These are phyloP conservation scores for Trapa incisa DNA, from an alignment of 345 rosid species.

Conservation along the genomic window DNA sequence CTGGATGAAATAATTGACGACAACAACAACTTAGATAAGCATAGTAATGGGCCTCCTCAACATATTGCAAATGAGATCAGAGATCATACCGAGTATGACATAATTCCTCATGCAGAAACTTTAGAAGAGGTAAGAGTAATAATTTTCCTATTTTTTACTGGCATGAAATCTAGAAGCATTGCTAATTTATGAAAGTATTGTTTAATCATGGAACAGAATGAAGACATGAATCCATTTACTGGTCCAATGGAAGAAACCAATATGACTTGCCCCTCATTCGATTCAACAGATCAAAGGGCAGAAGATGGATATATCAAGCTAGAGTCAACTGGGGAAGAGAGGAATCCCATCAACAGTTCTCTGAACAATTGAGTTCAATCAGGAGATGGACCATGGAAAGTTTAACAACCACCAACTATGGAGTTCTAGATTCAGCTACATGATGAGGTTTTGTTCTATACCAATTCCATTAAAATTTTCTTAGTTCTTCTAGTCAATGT, in stretches of 20 bases:
- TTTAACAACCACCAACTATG: not conserved
- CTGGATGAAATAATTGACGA: not conserved
- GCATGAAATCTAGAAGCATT: not conserved
- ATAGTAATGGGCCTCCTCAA: not conserved
- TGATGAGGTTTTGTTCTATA: not conserved
- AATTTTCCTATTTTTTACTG: not conserved
- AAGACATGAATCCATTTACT: not conserved
- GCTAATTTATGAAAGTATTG: not conserved
- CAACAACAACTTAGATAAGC: not conserved
- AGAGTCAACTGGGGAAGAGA: not conserved
- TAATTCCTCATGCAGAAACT: not conserved
- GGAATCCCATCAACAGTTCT: not conserved
- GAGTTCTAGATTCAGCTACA: not conserved
- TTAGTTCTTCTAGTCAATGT: not conserved
- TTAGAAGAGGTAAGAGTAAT: constrained; percentile 1
- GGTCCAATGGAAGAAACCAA: not conserved
- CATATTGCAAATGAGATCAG: not conserved
- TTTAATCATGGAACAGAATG: not conserved
- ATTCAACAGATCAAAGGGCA: not conserved
- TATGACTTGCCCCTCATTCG: not conserved
- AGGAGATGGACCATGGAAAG: not conserved
- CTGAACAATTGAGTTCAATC: not conserved
- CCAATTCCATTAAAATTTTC: not conserved
- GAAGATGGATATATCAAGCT: not conserved
- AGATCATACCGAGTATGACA: not conserved